Evolutionary conservation across 176 grass and related monocot species (phyloP).

Genomic region (Oryza glumipatula): DNA sequence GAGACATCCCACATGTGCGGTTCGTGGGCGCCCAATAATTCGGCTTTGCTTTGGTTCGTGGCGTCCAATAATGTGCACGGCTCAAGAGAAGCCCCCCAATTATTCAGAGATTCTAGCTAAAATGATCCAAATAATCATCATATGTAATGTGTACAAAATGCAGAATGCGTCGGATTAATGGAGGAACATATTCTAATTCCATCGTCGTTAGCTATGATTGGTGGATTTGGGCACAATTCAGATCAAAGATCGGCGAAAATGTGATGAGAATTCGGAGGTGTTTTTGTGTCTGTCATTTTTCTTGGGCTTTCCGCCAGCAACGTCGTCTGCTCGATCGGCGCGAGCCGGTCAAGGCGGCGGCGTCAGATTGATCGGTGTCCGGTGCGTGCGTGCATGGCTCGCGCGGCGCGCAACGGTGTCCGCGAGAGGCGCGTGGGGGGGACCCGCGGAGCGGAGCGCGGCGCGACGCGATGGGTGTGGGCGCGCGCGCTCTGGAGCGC

Average conservation of each 20-base stretch:
- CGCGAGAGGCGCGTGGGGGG: not conserved
- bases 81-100: conserved; percentile 6
- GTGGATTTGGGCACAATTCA: not conserved
- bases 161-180: not conserved
- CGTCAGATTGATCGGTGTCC: not conserved
- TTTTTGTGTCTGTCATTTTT: no score
- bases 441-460: not conserved
- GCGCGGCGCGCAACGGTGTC: not conserved
- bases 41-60: not conserved
- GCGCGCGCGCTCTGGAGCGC: not conserved
- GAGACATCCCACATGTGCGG: conserved; percentile 45
- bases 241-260: not conserved
- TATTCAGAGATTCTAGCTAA: conserved; percentile 9
- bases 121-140: not conserved
- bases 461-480: not conserved
- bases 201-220: not conserved
- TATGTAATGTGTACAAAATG: no score
- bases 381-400: not conserved
- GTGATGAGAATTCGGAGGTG: no score
- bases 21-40: conserved; percentile 51
- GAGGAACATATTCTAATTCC: not conserved
- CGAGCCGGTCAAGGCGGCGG: no score
- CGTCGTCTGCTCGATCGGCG: no score
- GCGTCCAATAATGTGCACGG: conserved; percentile 47
- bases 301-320: no score